Conservation (phyloP, 306 rosid genomes). For the Begonia masoniana region DNA sequence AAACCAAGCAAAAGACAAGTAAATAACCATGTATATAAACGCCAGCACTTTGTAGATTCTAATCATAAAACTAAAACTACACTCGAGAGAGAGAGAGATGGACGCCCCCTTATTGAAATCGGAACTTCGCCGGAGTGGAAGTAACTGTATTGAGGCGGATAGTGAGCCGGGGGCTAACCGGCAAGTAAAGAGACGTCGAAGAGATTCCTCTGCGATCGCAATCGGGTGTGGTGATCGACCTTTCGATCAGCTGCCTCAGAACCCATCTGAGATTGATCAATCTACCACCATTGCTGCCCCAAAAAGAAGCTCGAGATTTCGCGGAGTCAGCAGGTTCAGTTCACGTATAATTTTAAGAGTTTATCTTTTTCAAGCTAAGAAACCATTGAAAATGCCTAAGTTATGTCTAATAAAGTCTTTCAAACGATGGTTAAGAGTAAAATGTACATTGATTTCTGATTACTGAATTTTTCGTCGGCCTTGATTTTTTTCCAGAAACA, state of each 20-base stretch:
- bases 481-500: no score
- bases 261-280: slow-evolving; percentile 16
- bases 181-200: slow-evolving; percentile 38
- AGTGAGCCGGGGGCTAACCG: slow-evolving; percentile 17
- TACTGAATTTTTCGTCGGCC: no score
- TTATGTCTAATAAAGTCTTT: no score
- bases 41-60: no score
- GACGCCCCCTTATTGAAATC: slow-evolving; percentile 29
- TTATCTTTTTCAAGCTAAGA: neutral
- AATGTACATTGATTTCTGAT: neutral
- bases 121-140: slow-evolving; percentile 21
- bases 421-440: neutral
- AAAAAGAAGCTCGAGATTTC: slow-evolving; percentile 36
- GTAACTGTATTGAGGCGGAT: slow-evolving; percentile 27
- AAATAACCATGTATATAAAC: slow-evolving; percentile 7
- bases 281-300: slow-evolving; percentile 10
- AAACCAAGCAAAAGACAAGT: slow-evolving; percentile 21
- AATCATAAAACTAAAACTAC: no score
- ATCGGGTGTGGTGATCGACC: slow-evolving; percentile 19
- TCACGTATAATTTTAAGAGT: neutral
- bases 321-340: slow-evolving; percentile 30
- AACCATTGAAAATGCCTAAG: no score
- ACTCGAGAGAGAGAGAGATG: slow-evolving; percentile 14
- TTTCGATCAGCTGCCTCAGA: slow-evolving; percentile 15
- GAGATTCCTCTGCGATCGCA: slow-evolving; percentile 16